Base-by-base conservation (phyloP, 2,329 filamentous ascomycete species). In the Metarhizium robertsii region DNA sequence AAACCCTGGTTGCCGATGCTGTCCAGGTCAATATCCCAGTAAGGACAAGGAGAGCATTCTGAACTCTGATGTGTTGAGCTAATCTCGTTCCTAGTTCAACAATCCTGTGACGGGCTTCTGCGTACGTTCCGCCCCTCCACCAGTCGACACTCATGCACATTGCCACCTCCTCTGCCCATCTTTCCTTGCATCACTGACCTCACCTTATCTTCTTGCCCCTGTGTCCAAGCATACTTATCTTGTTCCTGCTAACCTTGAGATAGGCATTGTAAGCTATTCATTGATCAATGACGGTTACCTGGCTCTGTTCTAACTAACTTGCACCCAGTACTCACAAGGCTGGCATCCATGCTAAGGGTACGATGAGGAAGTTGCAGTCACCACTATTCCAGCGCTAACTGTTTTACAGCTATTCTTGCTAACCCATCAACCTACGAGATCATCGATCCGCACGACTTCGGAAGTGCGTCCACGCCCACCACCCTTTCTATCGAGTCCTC, bases 391-490 rank as follows among this genome's bases (percentile, higher is more conserved):
- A 16, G 38, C 38, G 14, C 38, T 40, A 16, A 40, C 38, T 14
- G 11, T 4, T 1, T 16, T 40, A 13, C 38, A 40, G 38, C 38
- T 58, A 13, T 58, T 57, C 43, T 56, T 6, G 40, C 29, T 13
- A 53, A 58, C 53, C 61, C 62, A 2, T 55, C 56, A 6, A 94
- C 90, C 49, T 95, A 95, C 73, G 89, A 94, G 74, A 95, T 95
- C 67, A 87, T 96, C 72, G 87, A 92, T 72, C 91, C 92, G 2
- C 81, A 81, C 56, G 88, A 95, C 14, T 57, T 53, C 47, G 59
- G 57, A 14, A 34, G 32, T 34, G 32, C 32, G 32, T 34, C 32
- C 32, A 34, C 32, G 6, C 32, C 32, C 32, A 11, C 32, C 32
- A 34, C 32, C 32, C 2, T 34, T 34, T 10, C 32, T 34, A 34